phyloP scores from a whole-genome alignment of 352 stramenopile species.

The Elongisporangium anandrum region DNA sequence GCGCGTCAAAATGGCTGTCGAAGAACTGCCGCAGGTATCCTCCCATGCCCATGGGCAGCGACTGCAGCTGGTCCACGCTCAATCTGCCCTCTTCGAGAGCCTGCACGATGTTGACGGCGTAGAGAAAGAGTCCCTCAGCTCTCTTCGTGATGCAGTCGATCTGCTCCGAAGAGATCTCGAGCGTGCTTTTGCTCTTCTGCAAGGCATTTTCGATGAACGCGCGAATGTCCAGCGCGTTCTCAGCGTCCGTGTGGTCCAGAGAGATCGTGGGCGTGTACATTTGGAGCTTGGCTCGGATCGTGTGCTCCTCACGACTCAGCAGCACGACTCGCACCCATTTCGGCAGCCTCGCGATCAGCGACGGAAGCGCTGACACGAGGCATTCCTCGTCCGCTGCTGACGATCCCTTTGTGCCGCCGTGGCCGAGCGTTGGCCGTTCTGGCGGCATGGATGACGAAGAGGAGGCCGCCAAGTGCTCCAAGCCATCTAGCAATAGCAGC shows the following conservation, averaged over 20 bases:
- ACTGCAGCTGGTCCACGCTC: constrained; percentile 38
- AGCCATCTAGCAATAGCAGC: constrained; percentile 60
- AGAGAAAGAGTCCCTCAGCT: constrained; percentile 66
- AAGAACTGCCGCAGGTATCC: constrained; percentile 73
- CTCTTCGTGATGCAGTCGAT: constrained; percentile 46
- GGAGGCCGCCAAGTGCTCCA: constrained; percentile 43
- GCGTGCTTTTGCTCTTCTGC: constrained; percentile 3
- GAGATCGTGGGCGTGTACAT: constrained; percentile 36
- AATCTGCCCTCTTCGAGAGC: constrained; percentile 49
- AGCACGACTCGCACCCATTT: constrained; percentile 66
- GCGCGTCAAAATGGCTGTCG: constrained; percentile 51
- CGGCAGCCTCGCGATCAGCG: constrained; percentile 43
- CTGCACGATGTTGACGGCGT: constrained; percentile 74
- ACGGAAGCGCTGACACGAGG: constrained; percentile 51
- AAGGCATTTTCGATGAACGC: background rate
- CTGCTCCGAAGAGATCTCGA: constrained; percentile 22
- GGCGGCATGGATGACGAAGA: constrained; percentile 9
- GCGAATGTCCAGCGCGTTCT: constrained; percentile 52
- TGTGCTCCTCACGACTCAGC: constrained; percentile 55
- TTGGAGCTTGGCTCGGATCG: constrained; percentile 57
- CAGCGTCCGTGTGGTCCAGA: constrained; percentile 34
- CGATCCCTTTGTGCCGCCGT: background rate
- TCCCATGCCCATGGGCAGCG: constrained; percentile 56
- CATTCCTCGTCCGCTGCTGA: constrained; percentile 35
- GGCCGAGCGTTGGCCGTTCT: background rate